Evolutionary conservation across 495 filamentous ascomycete species (phyloP).

Genomic region (Xylona heveae): DNA sequence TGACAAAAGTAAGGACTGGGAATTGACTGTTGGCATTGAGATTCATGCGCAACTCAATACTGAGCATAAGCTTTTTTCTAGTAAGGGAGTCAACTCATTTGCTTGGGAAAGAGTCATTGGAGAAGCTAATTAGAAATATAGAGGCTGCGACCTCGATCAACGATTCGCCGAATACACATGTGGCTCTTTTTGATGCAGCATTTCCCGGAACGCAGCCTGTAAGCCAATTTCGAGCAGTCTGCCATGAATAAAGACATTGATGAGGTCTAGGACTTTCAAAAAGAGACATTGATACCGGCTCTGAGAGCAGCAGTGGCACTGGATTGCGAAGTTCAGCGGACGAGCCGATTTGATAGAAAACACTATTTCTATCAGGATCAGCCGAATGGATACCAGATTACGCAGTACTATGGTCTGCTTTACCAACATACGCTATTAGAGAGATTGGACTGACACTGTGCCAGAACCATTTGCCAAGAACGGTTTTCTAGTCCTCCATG

Average conservation of each 20-base stretch:
- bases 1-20: constrained; percentile 49
- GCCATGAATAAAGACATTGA: not conserved
- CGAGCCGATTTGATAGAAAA: constrained; percentile 79
- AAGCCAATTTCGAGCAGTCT: constrained; percentile 1
- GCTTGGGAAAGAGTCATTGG: not conserved
- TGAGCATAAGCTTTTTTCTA: constrained; percentile 62
- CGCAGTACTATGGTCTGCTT: constrained; percentile 60
- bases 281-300: constrained; percentile 65
- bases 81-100: constrained; percentile 16
- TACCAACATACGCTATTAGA: not conserved
- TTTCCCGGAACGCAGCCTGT: constrained; percentile 74
- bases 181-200: constrained; percentile 74
- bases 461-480: constrained; percentile 60
- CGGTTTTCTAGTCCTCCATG: constrained; percentile 45
- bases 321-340: constrained; percentile 49
- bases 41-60: constrained; percentile 95
- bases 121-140: constrained; percentile 10
- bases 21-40: constrained; percentile 86
- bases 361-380: constrained; percentile 99
- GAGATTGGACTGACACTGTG: no score
- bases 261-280: constrained; percentile 41
- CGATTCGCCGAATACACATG: constrained; percentile 59
- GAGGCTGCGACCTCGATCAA: constrained; percentile 46
- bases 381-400: constrained; percentile 89
- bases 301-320: constrained; percentile 74